phyloP scores from a whole-genome alignment of 129 eudicot species.

The Mikania micrantha region DNA sequence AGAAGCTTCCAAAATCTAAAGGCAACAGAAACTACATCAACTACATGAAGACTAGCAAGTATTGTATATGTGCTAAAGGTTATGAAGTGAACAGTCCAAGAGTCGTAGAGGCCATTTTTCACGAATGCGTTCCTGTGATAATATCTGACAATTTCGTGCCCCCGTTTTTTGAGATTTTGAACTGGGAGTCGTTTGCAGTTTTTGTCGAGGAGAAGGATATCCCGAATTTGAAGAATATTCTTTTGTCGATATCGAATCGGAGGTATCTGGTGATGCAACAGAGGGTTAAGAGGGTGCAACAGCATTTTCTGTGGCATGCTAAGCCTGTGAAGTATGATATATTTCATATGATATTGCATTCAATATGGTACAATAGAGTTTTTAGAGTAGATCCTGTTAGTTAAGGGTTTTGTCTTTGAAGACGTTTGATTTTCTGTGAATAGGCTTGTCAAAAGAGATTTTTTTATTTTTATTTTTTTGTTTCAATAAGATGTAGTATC shows the following conservation, averaged over 20 bases:
- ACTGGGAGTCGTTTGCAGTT: constrained; percentile 66
- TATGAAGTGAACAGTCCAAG: constrained; percentile 79
- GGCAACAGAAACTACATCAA: constrained; percentile 25
- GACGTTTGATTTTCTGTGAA: constrained; percentile 9
- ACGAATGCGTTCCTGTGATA: constrained; percentile 62
- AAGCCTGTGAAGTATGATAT: constrained; percentile 56
- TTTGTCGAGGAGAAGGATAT: constrained; percentile 64
- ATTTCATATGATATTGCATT: constrained; percentile 64
- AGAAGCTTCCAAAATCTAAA: constrained; percentile 25
- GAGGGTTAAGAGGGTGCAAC: constrained; percentile 43
- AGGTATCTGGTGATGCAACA: constrained; percentile 53
- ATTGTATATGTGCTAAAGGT: constrained; percentile 68
- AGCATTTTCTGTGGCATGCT: constrained; percentile 65
- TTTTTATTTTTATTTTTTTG: neutral
- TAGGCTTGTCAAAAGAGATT: neutral
- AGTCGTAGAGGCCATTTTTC: constrained; percentile 65
- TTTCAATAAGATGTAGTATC: constrained; percentile 1
- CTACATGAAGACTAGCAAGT: constrained; percentile 66
- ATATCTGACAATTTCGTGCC: constrained; percentile 62
- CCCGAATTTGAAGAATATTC: constrained; percentile 56
- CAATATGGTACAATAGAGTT: constrained; percentile 64
- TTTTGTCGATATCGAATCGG: constrained; percentile 40
- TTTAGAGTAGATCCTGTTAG: constrained; percentile 23
- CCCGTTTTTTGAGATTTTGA: constrained; percentile 58
- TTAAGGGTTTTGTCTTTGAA: constrained; percentile 3